A percentile compares a stretch with the other conserved stretches of the same genome.
phyloP scores from a whole-genome alignment of 225 moss, liverwort and hornwort genomes.

The Bryoerythrophyllum caledonicum region DNA sequence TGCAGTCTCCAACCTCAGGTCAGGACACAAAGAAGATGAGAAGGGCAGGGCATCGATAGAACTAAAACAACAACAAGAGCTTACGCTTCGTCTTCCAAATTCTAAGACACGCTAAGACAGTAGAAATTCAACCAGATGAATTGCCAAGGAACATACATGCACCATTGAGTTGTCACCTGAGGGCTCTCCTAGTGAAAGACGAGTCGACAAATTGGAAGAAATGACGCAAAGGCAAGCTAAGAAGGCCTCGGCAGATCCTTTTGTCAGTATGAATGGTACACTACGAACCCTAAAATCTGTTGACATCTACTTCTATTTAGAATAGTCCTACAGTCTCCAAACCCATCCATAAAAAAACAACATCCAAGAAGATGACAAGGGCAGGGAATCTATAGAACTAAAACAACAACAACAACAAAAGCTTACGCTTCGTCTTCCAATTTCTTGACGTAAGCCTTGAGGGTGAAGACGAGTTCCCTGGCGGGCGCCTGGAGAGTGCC shows the following conservation, averaged over 20 bases:
- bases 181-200: slow-evolving; percentile 15
- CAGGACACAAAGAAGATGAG: too few relatives aligned
- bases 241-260: slow-evolving; percentile 20
- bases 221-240: slow-evolving; percentile 22
- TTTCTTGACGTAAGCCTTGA: slow-evolving; percentile 88
- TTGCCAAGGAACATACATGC: slow-evolving; percentile 7
- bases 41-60: too few relatives aligned
- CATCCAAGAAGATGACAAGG: slow-evolving; percentile 10
- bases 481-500: slow-evolving; percentile 85
- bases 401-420: background rate
- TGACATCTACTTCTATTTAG: slow-evolving; percentile 16
- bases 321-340: slow-evolving; percentile 13
- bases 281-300: slow-evolving; percentile 29
- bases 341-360: slow-evolving; percentile 15
- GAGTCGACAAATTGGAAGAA: slow-evolving; percentile 34
- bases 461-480: slow-evolving; percentile 73
- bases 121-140: background rate
- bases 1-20: too few relatives aligned
- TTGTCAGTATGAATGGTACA: slow-evolving; percentile 37
- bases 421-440: slow-evolving; percentile 77
- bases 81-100: too few relatives aligned
- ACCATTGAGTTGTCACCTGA: background rate
- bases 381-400: slow-evolving; percentile 3
- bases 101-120: background rate
- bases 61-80: too few relatives aligned